phyloP scores from a whole-genome alignment of 2,329 filamentous ascomycete genomes.

The Apiospora sp. region DNA sequence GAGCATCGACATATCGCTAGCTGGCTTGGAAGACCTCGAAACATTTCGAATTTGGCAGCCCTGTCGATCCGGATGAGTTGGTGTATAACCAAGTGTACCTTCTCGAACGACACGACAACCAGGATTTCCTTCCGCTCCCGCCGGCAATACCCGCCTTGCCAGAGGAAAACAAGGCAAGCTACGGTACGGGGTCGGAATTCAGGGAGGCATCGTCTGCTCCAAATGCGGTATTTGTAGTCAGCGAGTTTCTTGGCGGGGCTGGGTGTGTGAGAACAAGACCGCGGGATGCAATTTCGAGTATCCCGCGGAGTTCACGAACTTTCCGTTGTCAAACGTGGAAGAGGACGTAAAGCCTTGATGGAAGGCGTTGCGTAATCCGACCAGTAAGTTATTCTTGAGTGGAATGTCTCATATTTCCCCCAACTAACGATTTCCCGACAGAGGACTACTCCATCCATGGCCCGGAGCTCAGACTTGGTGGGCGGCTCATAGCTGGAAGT shows the following conservation, averaged over 20 bases:
- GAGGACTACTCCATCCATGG: no score
- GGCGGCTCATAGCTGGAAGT: background rate
- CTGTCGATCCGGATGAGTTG: no score
- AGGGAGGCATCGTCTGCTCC: constrained; percentile 73
- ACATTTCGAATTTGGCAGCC: background rate
- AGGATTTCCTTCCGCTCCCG: constrained; percentile 44
- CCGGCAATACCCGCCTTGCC: constrained; percentile 48
- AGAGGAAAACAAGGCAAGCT: constrained; percentile 33
- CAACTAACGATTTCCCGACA: no score
- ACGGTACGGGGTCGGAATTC: constrained; percentile 58
- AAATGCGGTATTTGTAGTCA: constrained; percentile 68
- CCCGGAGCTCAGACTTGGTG: no score
- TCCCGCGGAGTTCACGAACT: no score
- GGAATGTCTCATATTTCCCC: no score
- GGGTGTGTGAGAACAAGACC: no score
- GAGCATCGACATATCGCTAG: background rate
- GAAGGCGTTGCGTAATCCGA: no score
- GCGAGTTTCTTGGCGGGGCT: constrained; percentile 63
- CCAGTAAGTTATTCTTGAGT: no score
- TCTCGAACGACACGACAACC: constrained; percentile 56
- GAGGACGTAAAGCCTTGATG: no score
- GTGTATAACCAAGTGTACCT: constrained; percentile 55
- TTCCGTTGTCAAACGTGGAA: no score
- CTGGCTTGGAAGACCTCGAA: background rate
- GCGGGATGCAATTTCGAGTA: no score